These are phyloP conservation scores for Rhodotorula sp. DNA, from an alignment of 1,284 basidiomycete genomes.

Conservation along the genomic window DNA sequence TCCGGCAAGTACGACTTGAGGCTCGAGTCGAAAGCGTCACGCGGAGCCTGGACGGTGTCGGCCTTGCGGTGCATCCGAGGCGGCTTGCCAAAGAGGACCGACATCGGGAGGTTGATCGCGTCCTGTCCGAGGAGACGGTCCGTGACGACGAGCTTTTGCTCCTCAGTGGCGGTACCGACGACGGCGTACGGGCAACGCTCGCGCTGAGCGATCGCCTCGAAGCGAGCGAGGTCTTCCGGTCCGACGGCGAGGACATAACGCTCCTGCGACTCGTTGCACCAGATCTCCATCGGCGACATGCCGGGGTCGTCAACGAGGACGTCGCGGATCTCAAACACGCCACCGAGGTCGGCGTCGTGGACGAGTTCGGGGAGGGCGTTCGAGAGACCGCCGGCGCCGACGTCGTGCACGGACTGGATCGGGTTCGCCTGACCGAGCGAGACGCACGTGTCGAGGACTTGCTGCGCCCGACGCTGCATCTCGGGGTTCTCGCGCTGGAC, in stretches of 20 bases:
- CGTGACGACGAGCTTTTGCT: slow-evolving; percentile 78
- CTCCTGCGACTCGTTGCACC: slow-evolving; percentile 99
- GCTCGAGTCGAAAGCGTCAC: slow-evolving; percentile 68
- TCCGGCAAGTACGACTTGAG: slow-evolving; percentile 66
- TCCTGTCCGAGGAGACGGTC: slow-evolving; percentile 77
- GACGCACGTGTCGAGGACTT: slow-evolving; percentile 92
- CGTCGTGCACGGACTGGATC: slow-evolving; percentile 96
- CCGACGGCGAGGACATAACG: slow-evolving; percentile 90
- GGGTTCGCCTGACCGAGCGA: slow-evolving; percentile 68
- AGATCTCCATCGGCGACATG: slow-evolving; percentile 99
- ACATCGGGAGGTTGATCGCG: slow-evolving; percentile 89
- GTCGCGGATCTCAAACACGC: slow-evolving; percentile 90
- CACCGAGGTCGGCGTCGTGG: slow-evolving; percentile 88
- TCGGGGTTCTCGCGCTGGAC: slow-evolving; percentile 98
- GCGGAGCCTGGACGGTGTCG: slow-evolving; percentile 57
- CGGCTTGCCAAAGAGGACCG: slow-evolving; percentile 92
- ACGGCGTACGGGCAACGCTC: slow-evolving; percentile 92
- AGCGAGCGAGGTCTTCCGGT: slow-evolving; percentile 57
- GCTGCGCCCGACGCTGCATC: slow-evolving; percentile 95
- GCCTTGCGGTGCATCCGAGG: slow-evolving; percentile 86
- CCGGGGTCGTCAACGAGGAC: slow-evolving; percentile 86
- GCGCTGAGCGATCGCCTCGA: slow-evolving; percentile 76
- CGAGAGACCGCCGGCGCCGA: slow-evolving; percentile 93
- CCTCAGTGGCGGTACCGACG: slow-evolving; percentile 80
- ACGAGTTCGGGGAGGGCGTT: slow-evolving; percentile 97